Conservation (phyloP, 2,329 filamentous ascomycete species). For the Ploettnerulaceae sp. region DNA sequence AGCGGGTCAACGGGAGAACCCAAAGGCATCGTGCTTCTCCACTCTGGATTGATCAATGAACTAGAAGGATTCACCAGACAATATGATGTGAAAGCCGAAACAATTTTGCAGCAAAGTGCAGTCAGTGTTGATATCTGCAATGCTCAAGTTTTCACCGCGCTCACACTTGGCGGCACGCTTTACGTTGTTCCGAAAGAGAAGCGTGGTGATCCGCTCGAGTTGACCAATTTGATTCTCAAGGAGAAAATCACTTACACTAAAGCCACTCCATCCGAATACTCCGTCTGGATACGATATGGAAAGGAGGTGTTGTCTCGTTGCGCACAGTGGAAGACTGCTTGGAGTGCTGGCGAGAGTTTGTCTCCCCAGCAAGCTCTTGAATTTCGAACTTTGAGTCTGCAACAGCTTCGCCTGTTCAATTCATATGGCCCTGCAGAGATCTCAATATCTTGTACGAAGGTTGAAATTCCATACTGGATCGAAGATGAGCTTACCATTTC, state of each 20-base stretch:
- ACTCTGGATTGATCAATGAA: conserved; percentile 23
- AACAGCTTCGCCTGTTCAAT: conserved; percentile 18
- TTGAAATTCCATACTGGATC: not conserved
- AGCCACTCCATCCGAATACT: conserved; percentile 25
- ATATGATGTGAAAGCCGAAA: conserved; percentile 8
- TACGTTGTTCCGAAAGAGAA: conserved; percentile 10
- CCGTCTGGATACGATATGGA: not conserved
- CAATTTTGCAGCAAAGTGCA: conserved; percentile 21
- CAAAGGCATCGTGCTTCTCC: conserved; percentile 39
- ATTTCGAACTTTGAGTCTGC: conserved; percentile 11
- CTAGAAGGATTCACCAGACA: conserved; percentile 19
- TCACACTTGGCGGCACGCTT: conserved; percentile 16
- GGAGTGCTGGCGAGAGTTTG: conserved; percentile 27
- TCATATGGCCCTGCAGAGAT: conserved; percentile 23
- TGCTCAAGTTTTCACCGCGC: conserved; percentile 15
- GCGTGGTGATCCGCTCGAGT: conserved; percentile 17
- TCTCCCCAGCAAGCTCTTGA: conserved; percentile 20
- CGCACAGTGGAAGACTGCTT: conserved; percentile 22
- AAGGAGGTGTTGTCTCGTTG: not conserved
- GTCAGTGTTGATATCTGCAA: conserved; percentile 20
- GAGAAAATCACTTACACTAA: conserved; percentile 20
- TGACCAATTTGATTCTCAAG: conserved; percentile 14
- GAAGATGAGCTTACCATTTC: conserved; percentile 7
- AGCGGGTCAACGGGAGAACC: conserved; percentile 31
- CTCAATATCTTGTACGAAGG: not conserved